These are phyloP conservation scores for Pichia sp. DNA, from an alignment of 1,139 yeast species.

Conservation along the genomic window DNA sequence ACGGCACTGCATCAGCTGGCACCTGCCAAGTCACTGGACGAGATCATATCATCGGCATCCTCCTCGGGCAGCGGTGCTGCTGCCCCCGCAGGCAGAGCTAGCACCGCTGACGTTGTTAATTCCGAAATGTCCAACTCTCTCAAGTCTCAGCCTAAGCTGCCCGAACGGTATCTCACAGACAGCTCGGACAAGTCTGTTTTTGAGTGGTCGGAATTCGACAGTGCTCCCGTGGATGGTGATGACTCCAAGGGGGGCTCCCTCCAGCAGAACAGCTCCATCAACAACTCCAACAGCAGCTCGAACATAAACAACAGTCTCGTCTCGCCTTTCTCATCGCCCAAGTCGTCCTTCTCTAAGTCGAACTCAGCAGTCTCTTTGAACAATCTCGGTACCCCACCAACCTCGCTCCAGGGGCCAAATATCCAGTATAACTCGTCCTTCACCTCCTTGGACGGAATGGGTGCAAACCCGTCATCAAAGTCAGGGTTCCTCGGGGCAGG, in stretches of 20 bases:
- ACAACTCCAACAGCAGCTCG: background rate
- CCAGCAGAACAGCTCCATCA: background rate
- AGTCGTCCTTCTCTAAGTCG: constrained; percentile 13
- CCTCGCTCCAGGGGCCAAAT: constrained; percentile 16
- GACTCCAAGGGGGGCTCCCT: background rate
- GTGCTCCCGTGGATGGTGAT: constrained; percentile 3
- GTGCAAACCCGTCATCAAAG: constrained; percentile 37
- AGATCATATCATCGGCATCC: constrained; percentile 14
- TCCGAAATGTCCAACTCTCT: constrained; percentile 4
- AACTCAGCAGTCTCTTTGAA: constrained; percentile 12
- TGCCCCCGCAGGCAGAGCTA: background rate
- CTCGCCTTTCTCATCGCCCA: constrained; percentile 20
- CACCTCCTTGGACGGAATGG: constrained; percentile 33
- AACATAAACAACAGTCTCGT: constrained; percentile 9
- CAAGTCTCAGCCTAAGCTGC: constrained; percentile 25
- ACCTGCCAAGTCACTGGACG: constrained; percentile 41
- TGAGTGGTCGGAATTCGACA: constrained; percentile 47
- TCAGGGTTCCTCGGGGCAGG: constrained; percentile 64
- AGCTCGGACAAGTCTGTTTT: constrained; percentile 39
- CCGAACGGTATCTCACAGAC: constrained; percentile 42
- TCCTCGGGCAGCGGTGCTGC: too few species aligned
- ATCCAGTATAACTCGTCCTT: constrained; percentile 21
- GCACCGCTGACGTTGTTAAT: too few species aligned
- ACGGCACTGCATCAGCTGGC: constrained; percentile 42
- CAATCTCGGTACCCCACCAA: constrained; percentile 10